These are phyloP conservation scores for Albophoma yamanashiensis DNA, from an alignment of 2,329 filamentous ascomycete species.

Conservation along the genomic window DNA sequence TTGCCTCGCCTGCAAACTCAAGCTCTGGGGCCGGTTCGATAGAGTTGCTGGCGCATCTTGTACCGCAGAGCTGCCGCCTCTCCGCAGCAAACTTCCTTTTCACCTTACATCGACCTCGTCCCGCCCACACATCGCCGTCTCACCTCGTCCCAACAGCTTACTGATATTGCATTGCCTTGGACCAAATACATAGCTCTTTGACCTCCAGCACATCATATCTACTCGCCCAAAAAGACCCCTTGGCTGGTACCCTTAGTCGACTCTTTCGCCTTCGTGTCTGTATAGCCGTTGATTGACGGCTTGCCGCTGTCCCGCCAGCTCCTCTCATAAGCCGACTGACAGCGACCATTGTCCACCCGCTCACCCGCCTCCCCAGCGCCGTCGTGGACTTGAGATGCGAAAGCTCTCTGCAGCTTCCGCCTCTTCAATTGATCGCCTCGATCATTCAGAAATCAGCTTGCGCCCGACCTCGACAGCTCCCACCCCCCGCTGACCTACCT, in stretches of 20 bases:
- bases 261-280: background rate
- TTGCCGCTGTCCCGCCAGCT: background rate
- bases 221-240: background rate
- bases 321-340: background rate
- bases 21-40: background rate
- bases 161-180: background rate
- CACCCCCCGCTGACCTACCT: conserved; percentile 16
- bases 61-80: background rate
- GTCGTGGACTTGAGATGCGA: conserved; percentile 16
- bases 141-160: background rate
- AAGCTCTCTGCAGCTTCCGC: conserved; percentile 10
- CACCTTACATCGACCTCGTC: background rate
- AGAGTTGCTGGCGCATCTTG: background rate
- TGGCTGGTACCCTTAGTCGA: background rate
- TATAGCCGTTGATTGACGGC: background rate
- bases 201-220: background rate
- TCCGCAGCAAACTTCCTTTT: background rate
- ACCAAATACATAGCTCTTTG: background rate
- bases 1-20: background rate
- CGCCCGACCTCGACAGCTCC: background rate
- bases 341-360: background rate
- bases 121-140: background rate
- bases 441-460: conserved; percentile 1
- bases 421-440: conserved; percentile 19
- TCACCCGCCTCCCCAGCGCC: conserved; percentile 1